These are phyloP conservation scores for Ustilago esculenta DNA, from an alignment of 1,284 basidiomycete genomes.

Conservation along the genomic window DNA sequence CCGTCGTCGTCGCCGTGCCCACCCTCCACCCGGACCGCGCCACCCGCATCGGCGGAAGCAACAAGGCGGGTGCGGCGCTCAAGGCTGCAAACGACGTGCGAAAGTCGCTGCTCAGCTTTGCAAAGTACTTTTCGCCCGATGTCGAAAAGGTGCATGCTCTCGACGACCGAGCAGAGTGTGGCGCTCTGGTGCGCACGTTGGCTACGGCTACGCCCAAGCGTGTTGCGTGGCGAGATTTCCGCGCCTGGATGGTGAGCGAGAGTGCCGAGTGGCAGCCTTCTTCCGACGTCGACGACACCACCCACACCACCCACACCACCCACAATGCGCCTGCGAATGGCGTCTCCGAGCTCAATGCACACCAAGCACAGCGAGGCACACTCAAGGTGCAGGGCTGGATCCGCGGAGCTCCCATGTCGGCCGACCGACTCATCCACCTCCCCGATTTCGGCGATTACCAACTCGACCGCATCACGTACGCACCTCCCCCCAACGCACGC, in stretches of 20 bases:
- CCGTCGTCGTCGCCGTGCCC: constrained; percentile 74
- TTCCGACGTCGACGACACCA: too few relatives aligned
- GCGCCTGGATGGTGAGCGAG: constrained; percentile 84
- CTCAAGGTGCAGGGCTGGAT: constrained; percentile 85
- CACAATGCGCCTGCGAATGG: constrained; percentile 43
- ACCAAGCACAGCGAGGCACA: constrained; percentile 66
- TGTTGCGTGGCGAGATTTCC: constrained; percentile 82
- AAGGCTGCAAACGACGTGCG: constrained; percentile 61
- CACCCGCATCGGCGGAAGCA: constrained; percentile 39
- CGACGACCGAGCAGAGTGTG: constrained; percentile 75
- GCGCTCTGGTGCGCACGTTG: constrained; percentile 72
- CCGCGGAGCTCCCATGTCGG: constrained; percentile 80
- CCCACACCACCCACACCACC: too few relatives aligned
- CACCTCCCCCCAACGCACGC: constrained; percentile 45
- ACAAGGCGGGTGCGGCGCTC: constrained; percentile 45
- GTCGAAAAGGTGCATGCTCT: constrained; percentile 73
- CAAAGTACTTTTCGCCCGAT: constrained; percentile 92
- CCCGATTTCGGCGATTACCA: constrained; percentile 90
- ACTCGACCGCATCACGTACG: constrained; percentile 75
- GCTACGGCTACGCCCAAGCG: constrained; percentile 69
- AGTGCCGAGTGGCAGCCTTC: constrained; percentile 61
- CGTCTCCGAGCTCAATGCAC: constrained; percentile 49
- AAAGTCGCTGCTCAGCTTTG: constrained; percentile 70
- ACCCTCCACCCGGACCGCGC: constrained; percentile 48
- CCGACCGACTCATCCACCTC: constrained; percentile 87